Conservation (phyloP, 805 yeast species). For the Blastobotrys muscicola region DNA sequence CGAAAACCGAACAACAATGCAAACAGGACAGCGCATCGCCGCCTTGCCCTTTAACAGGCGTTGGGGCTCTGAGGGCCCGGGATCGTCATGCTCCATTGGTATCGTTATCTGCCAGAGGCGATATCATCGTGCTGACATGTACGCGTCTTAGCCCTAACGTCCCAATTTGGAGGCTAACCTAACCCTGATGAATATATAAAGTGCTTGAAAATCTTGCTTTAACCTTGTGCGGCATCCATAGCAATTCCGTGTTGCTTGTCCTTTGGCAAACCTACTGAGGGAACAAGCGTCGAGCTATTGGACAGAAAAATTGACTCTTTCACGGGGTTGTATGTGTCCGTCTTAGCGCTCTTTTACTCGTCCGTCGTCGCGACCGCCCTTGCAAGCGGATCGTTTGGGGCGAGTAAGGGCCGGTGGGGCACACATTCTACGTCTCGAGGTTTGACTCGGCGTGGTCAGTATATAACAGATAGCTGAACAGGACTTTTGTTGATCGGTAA, state of each 20-base stretch:
- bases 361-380: conserved; percentile 26
- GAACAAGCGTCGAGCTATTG: conserved; percentile 62
- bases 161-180: no score
- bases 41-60: no score
- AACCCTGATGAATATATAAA: no score
- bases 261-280: conserved; percentile 29
- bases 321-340: conserved; percentile 27
- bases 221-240: conserved; percentile 61
- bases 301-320: conserved; percentile 43
- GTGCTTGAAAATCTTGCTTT: conserved; percentile 16
- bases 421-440: not conserved
- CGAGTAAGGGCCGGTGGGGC: conserved; percentile 55
- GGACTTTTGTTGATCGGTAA: no score
- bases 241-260: conserved; percentile 68
- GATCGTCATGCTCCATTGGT: no score
- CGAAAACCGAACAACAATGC: conserved; percentile 37
- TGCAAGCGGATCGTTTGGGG: conserved; percentile 32
- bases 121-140: no score
- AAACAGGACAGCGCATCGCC: conserved; percentile 1
- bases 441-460: no score
- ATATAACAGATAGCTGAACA: no score
- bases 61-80: no score
- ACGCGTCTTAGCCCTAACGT: no score
- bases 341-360: conserved; percentile 54
- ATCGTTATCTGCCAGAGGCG: no score